Conservation (phyloP, 768 basidiomycete species). For the Rubroboletus pulcherrimus region DNA sequence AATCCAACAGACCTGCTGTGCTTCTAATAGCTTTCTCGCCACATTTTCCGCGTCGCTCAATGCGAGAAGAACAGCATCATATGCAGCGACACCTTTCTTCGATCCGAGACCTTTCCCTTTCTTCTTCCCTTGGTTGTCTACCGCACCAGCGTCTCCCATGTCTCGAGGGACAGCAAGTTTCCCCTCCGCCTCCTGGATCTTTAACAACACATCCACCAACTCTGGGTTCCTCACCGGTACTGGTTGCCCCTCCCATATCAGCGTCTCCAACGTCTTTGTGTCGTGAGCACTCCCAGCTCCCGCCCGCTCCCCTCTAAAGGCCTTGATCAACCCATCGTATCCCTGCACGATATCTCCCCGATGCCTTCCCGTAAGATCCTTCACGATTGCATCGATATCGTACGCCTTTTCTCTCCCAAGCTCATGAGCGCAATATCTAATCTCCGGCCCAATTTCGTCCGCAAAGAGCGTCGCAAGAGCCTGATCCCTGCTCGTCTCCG, state of each 20-base stretch:
- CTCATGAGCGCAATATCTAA: conserved; percentile 89
- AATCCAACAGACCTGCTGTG: conserved; percentile 62
- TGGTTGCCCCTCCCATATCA: conserved; percentile 78
- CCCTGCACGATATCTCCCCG: conserved; percentile 60
- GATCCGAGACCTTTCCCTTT: conserved; percentile 42
- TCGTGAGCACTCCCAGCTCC: conserved; percentile 35
- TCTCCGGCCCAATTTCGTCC: conserved; percentile 87
- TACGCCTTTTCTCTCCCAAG: conserved; percentile 75
- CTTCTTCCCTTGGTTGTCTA: conserved; percentile 30
- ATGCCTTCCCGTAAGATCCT: conserved; percentile 55
- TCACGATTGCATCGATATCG: conserved; percentile 73
- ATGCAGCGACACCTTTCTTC: conserved; percentile 79
- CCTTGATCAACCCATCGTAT: conserved; percentile 51
- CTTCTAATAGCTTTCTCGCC: conserved; percentile 72
- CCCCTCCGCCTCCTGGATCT: conserved; percentile 73
- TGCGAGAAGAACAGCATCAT: conserved; percentile 79
- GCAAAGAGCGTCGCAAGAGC: conserved; percentile 80
- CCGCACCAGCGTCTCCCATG: conserved; percentile 23
- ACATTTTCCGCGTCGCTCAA: conserved; percentile 89
- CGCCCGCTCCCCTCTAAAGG: conserved; percentile 44
- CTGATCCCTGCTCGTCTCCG: conserved; percentile 76
- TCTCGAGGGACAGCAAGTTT: conserved; percentile 44
- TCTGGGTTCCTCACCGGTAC: conserved; percentile 89
- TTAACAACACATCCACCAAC: conserved; percentile 80
- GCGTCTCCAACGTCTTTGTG: conserved; percentile 52